Base-by-base conservation (phyloP, 2,329 filamentous ascomycete species). In the Fusarium mexicanum region DNA sequence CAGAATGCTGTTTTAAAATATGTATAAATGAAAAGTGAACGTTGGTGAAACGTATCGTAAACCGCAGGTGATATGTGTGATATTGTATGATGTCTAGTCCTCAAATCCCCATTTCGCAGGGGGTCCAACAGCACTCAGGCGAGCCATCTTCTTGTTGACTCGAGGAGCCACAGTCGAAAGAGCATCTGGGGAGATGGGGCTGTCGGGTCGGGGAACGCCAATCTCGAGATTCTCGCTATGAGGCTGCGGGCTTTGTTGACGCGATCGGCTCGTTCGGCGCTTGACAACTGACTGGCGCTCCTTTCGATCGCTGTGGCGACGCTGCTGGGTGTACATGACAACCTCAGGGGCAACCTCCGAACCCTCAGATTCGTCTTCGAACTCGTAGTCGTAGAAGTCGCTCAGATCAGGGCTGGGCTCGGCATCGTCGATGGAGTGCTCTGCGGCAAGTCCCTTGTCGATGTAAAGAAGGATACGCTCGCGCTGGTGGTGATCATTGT, bases 201-300 rank as follows among this genome's bases (percentile, higher is more conserved):
- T 84, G 58, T 87, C 85, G 6, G 85, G 84, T 29, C 84, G 80
- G 11, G 84, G 82, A 11, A 85, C 59, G n/a, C 78, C 77, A 14
- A 75, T 68, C 24, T 76, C 79, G n/a, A 61, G 53, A 24, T 40
- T 64, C 29, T 76, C 61, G n/a, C 55, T n/a, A 1, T 69, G 50
- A 20, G 53, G 29, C 16, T 43, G 55, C 22, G 60, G 61, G 41
- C 62, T 65, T 33, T 55, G 63, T 22, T 61, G 61, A 24, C 53
- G 57, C 6, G 61, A 58, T 50, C 67, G 65, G 70, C 69, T 74
- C 26, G 61, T 33, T 53, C 50, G 71, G 20, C 63, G 69, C 64
- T 73, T 73, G 61, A 43, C 68, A 35, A 61, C 43, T 18, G 69
- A 51, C 10, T 46, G 67, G 14, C 70, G 66, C 38, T 65, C 44